Evolutionary conservation across 345 rosid species (phyloP).

Genomic region (Citrus trifoliata): DNA sequence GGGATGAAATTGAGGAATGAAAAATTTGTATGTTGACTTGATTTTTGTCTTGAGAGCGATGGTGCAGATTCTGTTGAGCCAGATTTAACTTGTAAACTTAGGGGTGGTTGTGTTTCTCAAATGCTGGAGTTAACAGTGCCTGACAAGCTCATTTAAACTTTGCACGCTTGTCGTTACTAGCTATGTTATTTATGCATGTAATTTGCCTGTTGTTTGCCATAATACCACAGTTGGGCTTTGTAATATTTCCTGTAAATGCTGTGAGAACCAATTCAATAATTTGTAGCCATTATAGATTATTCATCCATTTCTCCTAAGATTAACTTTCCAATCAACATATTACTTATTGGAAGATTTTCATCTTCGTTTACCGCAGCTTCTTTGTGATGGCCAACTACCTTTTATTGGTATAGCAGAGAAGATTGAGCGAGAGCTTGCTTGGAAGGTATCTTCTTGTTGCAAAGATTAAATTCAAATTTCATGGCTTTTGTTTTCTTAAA

Average conservation of each 20-base stretch:
- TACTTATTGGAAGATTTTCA: background rate
- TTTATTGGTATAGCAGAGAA: conserved; percentile 84
- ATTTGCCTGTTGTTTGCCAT: background rate
- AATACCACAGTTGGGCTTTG: background rate
- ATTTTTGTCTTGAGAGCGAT: background rate
- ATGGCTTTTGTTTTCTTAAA: background rate
- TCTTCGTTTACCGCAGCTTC: conserved; percentile 44
- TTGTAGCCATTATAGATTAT: background rate
- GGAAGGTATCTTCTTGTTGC: conserved; percentile 71
- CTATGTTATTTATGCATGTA: background rate
- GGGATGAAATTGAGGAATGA: background rate
- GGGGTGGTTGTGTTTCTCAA: background rate
- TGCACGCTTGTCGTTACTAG: background rate
- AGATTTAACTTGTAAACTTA: background rate
- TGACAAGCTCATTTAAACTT: background rate
- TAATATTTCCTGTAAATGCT: background rate
- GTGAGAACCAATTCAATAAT: background rate
- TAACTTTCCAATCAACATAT: background rate
- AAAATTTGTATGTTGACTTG: background rate
- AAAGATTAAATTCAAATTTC: conserved; percentile 8
- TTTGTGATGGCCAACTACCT: conserved; percentile 85
- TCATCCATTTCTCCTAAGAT: background rate
- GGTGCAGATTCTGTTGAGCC: background rate
- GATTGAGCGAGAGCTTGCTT: conserved; percentile 83
- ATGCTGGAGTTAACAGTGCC: background rate